Evolutionary conservation across 1,284 basidiomycete species (phyloP), one percentile per base, ranked within the genome.

Genomic region (Leucoagaricus sp.): DNA sequence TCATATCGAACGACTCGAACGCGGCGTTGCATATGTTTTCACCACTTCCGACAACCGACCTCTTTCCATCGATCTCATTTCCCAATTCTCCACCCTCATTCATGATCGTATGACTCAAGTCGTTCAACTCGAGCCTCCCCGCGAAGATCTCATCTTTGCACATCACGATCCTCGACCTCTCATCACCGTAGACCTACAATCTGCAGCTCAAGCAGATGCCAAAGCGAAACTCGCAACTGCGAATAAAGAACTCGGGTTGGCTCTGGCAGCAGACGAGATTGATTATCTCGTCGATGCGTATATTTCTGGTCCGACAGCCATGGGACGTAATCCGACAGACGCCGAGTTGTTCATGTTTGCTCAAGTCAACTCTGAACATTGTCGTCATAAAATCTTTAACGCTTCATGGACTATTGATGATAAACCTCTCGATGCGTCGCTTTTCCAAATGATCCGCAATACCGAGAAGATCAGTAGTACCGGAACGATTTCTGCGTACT

Each of bases 341-440:
- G 96, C 97, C 12, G 97, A 99, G 71, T 82, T 99, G 17, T 99
- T 99, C 83, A 99, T 99, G 96, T 99, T 99, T 71, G 96, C 97
- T 15, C 97, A 99, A 72, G 96, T 99, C 71, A 99, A 99, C 77
- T 98, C 96, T 40, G 97, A 99, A 75, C 97, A 99, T 72, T 99
- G 97, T 73, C 85, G 97, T 46, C 97, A 99, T 82, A 99, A 99
- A 77, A 99, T 98, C 65, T 99, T 99, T 81, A 99, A 99, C 70
- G 96, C 97, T 0, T 84, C 91, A 40, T 99, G 97, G 97, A 92
- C 87, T 21, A 86, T 98, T 63, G 91, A 97, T 67, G 88, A 81
- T 4, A 66, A 79, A 36, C 67, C 76, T n/a, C 81, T 86, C 68
- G 84, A 90, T 59, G 78, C 81, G 59, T 94, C 94, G 6, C 85